Base-by-base conservation (phyloP, 2,329 filamentous ascomycete species). In the Venturia asperata region DNA sequence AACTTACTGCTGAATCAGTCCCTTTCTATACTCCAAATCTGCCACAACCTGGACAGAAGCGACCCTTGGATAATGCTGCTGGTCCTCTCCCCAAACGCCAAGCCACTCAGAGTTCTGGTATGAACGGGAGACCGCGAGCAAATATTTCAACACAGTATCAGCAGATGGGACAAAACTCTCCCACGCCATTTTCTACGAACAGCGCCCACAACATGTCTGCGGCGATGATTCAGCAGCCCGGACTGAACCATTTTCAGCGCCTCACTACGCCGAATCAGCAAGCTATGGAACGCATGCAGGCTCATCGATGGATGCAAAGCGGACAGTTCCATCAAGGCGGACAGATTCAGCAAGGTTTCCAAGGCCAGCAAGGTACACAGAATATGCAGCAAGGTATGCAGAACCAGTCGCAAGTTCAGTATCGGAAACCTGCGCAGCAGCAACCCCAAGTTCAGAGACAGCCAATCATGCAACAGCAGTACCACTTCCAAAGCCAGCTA, bases 21-120 rank as follows among this genome's bases (percentile, higher is more conserved):
- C 30, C 30, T 56, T 24, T 37, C 30, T 58, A 30, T 15, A 37
- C 2, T n/a, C 6, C 52, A 19, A 11, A 15, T n/a, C 52, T 11
- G 30, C 52, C 30, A 58, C 52, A 37, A n/a, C 27, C 52, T 37
- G 30, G 30, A 58, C 52, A 58, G 17, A 58, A 58, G 30, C 52
- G 30, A 11, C 27, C 5, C 2, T 5, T 58, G 7, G 1, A 37
- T 5, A 58, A 58, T 37, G 27, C 52, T 34, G 10, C 1, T 37
- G 19, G 30, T 19, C 52, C 52, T 24, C 52, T 27, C 10, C 13
- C 52, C 5, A 58, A 37, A 27, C 52, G 52, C 27, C 47, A 17
- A 21, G 47, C 47, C 47, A 52, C n/a, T 15, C 47, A 52, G 21
- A 27, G 21, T 52, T 19, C 45, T 47, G 45, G 19, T 19, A 27